Percentiles rank a stretch among this genome's conserved stretches.
phyloP scores from a whole-genome alignment of 2,329 filamentous ascomycete genomes.

The Fusarium miscanthi region DNA sequence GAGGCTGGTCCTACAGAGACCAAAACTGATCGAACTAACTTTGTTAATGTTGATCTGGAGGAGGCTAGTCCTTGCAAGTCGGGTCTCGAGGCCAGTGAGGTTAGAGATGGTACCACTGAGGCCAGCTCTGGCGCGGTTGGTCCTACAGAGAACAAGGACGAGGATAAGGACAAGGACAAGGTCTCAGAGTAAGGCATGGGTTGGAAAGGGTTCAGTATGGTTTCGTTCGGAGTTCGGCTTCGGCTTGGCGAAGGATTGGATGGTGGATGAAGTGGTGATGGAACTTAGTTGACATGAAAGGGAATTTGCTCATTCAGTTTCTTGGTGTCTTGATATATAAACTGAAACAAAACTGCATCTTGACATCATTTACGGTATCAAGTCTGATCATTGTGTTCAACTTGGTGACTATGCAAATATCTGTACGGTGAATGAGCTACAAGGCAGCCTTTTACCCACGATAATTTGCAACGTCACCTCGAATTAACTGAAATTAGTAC shows the following conservation, averaged over 20 bases:
- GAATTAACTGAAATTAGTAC: neutral
- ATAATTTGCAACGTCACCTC: neutral
- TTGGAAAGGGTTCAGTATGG: neutral
- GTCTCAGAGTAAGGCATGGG: neutral
- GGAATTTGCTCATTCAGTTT: neutral
- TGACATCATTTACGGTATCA: rapidly evolving
- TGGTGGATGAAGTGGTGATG: neutral
- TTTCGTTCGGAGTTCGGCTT: neutral
- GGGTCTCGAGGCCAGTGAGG: neutral
- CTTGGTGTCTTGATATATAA: neutral
- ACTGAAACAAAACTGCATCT: neutral
- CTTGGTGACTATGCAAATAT: neutral
- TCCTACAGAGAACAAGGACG: neutral
- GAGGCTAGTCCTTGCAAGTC: neutral
- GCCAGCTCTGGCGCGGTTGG: neutral
- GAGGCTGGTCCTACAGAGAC: neutral
- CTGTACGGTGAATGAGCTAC: neutral
- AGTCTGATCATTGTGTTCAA: neutral
- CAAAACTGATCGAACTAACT: neutral
- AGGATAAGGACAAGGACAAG: neutral
- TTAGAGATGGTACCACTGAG: neutral
- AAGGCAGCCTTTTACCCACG: neutral
- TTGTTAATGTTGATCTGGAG: neutral
- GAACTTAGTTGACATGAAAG: neutral
- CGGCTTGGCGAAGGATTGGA: too few species aligned